phyloP scores from a whole-genome alignment of 1,139 yeast species.

The Debaryomyces psychrophilus region DNA sequence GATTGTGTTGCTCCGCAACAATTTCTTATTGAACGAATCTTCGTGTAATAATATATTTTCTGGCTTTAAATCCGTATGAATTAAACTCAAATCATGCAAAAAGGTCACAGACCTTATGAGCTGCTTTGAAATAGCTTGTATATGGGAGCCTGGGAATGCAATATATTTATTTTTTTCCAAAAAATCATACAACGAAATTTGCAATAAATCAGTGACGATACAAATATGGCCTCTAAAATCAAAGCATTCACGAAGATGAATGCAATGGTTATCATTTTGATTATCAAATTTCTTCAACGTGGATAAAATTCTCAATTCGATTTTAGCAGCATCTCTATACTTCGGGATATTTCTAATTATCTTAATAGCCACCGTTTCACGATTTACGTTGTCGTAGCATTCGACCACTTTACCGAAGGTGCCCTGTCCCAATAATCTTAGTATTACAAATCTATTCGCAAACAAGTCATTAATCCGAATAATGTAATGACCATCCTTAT shows the following conservation, averaged over 20 bases:
- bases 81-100: constrained; percentile 83
- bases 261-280: constrained; percentile 67
- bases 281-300: constrained; percentile 79
- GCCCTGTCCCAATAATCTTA: constrained; percentile 86
- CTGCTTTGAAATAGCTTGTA: constrained; percentile 88
- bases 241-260: constrained; percentile 85
- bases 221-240: constrained; percentile 95
- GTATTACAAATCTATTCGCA: constrained; percentile 68
- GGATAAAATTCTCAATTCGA: constrained; percentile 76
- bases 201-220: constrained; percentile 84
- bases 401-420: constrained; percentile 95
- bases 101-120: constrained; percentile 83
- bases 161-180: constrained; percentile 74
- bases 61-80: constrained; percentile 95
- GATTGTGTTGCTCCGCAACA: constrained; percentile 38
- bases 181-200: constrained; percentile 87
- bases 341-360: constrained; percentile 81
- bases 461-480: constrained; percentile 61
- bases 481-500: constrained; percentile 83
- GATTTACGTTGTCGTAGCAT: constrained; percentile 60
- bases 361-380: constrained; percentile 82
- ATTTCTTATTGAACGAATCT: constrained; percentile 46
- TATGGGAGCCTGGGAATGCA: constrained; percentile 81
- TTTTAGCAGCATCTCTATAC: constrained; percentile 83
- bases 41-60: constrained; percentile 85